A percentile compares a stretch with the other conserved stretches of the same genome.
Evolutionary conservation across 768 basidiomycete species (phyloP).

Genomic region (Serendipita sp.): DNA sequence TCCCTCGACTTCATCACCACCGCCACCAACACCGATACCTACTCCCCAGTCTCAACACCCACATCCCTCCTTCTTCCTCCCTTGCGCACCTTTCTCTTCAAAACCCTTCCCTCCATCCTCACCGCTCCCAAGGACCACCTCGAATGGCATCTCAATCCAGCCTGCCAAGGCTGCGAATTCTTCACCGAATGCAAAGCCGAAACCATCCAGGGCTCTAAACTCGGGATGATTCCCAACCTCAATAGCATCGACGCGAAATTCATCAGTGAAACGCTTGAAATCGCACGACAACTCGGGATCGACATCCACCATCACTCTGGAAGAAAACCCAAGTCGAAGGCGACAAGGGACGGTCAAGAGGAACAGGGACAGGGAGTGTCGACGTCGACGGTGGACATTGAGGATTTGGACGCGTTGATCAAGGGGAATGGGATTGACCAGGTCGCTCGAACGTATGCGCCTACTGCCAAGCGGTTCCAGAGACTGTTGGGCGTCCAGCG

Average conservation of each 20-base stretch:
- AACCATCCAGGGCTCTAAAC: constrained; percentile 23
- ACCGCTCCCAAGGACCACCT: constrained; percentile 21
- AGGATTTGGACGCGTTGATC: constrained; percentile 30
- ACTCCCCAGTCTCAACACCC: constrained; percentile 24
- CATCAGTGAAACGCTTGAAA: constrained; percentile 26
- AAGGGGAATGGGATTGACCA: constrained; percentile 18
- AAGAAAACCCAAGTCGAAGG: too few relatives aligned
- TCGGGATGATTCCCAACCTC: constrained; percentile 34
- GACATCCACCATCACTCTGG: too few relatives aligned
- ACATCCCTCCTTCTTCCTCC: constrained; percentile 27
- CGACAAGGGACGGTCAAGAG: too few relatives aligned
- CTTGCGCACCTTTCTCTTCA: constrained; percentile 30
- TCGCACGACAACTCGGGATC: constrained; percentile 9
- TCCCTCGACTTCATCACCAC: too few relatives aligned
- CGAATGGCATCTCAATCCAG: constrained; percentile 35
- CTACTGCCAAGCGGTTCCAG: constrained; percentile 26
- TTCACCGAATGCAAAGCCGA: constrained; percentile 23
- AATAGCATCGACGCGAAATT: constrained; percentile 29
- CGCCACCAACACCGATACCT: constrained; percentile 19
- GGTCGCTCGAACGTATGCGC: constrained; percentile 23
- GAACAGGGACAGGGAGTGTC: neutral
- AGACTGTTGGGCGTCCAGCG: constrained; percentile 26
- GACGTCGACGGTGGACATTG: constrained; percentile 27
- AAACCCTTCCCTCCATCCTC: constrained; percentile 28
- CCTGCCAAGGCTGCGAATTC: constrained; percentile 31